Evolutionary conservation across 805 yeast genomes (phyloP), one percentile per base, ranked within the genome.

Genomic region (Torulaspora gathmanii): DNA sequence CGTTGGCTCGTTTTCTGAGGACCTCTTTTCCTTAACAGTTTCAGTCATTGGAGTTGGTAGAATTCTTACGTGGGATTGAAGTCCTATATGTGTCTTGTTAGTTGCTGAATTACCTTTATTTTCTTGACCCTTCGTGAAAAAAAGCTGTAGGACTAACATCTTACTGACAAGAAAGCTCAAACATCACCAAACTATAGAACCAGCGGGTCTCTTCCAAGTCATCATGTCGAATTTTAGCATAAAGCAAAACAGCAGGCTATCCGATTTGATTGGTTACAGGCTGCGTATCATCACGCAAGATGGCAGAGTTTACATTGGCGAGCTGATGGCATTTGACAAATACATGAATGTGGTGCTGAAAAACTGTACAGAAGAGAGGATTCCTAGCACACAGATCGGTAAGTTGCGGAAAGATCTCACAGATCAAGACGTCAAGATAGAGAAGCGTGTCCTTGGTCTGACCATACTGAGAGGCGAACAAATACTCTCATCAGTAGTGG

Each of bases 401-500:
- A 71, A 69, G 30, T 54, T 72, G 33, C 60, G 67, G 2, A 38
- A 42, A 11, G 40, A 35, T 3, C 29, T 37, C 7, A 55, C 56
- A 37, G 41, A 61, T 49, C 50, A 51, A 17, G 50, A 62, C 71
- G 65, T 75, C 10, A 72, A 71, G 31, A 85, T 82, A 48, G 90
- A 84, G 50, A 86, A 82, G 57, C 72, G 98, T 46, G 69, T 79
- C 4, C 67, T 93, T 19, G 98, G 98, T 0, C 73, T 93, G 41
- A 76, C 86, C 1, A 83, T 91, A 29, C 69, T 91, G 37, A 75
- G 98, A 55, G 99, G 99, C 2, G 96, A 88, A 53, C 86, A 83
- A 53, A 79, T 93, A 22, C 79, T 90, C 10, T 78, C 89, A 9
- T 62, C 65, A 2, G 79, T 86, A 26, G 91, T 64, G 9, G 66